Conservation (phyloP, 768 basidiomycete species). For the Xanthoconium purpureum region DNA sequence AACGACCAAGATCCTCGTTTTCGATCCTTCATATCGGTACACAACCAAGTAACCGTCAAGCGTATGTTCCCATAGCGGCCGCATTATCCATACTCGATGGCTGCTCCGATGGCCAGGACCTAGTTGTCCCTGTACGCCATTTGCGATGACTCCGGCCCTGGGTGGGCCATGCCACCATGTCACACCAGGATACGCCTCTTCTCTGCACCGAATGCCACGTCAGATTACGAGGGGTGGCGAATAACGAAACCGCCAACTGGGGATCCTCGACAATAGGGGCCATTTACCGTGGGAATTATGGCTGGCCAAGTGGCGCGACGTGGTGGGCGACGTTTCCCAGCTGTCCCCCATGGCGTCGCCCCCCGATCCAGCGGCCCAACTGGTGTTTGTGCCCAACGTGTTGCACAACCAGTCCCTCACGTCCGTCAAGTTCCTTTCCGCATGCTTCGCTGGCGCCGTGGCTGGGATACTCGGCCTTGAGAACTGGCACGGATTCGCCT, state of each 20-base stretch:
- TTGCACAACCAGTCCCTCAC: conserved; percentile 57
- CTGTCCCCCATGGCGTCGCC: conserved; percentile 42
- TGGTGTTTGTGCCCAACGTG: conserved; percentile 65
- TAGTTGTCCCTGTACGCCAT: conserved; percentile 1
- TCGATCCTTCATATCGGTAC: background rate
- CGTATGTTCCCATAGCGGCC: background rate
- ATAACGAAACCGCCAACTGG: too few species aligned
- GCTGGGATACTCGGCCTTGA: conserved; percentile 88
- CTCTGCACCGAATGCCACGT: background rate
- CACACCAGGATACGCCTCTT: too few species aligned
- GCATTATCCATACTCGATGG: background rate
- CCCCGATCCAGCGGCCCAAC: conserved; percentile 51
- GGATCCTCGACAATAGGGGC: background rate
- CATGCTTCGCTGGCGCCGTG: conserved; percentile 83
- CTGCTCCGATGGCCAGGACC: background rate
- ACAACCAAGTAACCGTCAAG: background rate
- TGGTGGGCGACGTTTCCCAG: background rate
- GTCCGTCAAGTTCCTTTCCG: conserved; percentile 74
- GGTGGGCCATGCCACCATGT: background rate
- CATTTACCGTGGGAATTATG: conserved; percentile 15
- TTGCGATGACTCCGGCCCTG: background rate
- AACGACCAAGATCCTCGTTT: background rate
- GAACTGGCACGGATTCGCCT: conserved; percentile 77
- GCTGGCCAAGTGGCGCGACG: background rate
- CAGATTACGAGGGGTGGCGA: background rate